phyloP scores from a whole-genome alignment of 345 rosid genomes.

The Hevea brasiliensis region DNA sequence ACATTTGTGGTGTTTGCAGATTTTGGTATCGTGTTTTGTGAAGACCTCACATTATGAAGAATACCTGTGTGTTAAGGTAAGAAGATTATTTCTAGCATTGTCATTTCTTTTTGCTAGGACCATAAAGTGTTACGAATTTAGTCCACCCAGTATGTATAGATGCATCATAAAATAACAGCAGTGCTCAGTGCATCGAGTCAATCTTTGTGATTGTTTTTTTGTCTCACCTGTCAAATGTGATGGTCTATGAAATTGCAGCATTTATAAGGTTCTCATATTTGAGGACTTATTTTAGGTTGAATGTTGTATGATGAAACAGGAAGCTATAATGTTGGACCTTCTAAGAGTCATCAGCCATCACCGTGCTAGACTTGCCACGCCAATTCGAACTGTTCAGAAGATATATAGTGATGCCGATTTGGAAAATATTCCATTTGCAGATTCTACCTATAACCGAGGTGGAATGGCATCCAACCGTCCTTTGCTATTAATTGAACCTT shows the following conservation, averaged over 20 bases:
- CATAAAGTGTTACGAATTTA: not conserved
- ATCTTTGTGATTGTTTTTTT: too few relatives aligned
- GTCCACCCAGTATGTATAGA: not conserved
- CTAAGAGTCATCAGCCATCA: slow-evolving; percentile 38
- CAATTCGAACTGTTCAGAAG: slow-evolving; percentile 32
- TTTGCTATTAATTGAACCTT: slow-evolving; percentile 30
- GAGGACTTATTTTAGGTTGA: not conserved
- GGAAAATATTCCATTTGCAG: slow-evolving; percentile 30
- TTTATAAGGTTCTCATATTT: not conserved
- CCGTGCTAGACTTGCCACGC: slow-evolving; percentile 32
- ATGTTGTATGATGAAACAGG: slow-evolving; percentile 20
- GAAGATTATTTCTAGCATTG: not conserved
- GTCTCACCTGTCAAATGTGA: too few relatives aligned
- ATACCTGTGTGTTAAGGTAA: slow-evolving; percentile 73
- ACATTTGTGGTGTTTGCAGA: slow-evolving; percentile 35
- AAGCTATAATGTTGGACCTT: slow-evolving; percentile 34
- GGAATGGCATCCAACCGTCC: slow-evolving; percentile 26
- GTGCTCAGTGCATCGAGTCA: not conserved
- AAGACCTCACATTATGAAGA: slow-evolving; percentile 78
- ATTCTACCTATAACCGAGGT: slow-evolving; percentile 14
- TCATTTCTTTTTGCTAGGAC: not conserved
- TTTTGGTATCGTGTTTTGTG: slow-evolving; percentile 73
- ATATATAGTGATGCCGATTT: slow-evolving; percentile 26
- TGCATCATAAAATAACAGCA: not conserved
- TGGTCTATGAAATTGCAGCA: too few relatives aligned